Percentiles rank a stretch among this genome's conserved stretches.
phyloP scores from a whole-genome alignment of 106 monocot species.

The Hemerocallis citrina region DNA sequence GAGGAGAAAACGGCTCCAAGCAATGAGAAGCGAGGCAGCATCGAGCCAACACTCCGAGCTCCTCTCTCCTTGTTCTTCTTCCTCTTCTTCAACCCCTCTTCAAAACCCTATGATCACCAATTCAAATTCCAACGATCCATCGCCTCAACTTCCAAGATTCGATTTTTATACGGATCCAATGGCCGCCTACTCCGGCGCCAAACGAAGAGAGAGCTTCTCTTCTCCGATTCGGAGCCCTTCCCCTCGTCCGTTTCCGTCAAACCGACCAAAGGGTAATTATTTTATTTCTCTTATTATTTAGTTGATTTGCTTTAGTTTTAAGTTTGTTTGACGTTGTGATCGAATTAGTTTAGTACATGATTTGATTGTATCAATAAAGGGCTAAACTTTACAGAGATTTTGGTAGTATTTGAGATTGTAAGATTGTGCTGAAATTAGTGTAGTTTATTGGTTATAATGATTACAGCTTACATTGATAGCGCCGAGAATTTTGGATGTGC shows the following conservation, averaged over 20 bases:
- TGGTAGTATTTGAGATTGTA: too few species aligned
- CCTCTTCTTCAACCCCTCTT: not conserved
- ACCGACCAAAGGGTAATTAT: conserved; percentile 8
- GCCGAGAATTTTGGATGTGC: too few species aligned
- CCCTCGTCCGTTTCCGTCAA: not conserved
- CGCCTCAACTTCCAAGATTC: conserved; percentile 20
- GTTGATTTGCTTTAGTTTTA: not conserved
- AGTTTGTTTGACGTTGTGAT: too few species aligned
- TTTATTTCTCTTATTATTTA: not conserved
- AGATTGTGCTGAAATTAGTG: too few species aligned
- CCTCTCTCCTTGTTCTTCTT: not conserved
- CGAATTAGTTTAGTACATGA: too few species aligned
- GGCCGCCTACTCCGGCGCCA: conserved; percentile 26
- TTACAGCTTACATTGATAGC: too few species aligned
- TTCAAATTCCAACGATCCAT: not conserved
- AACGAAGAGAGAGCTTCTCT: conserved; percentile 5
- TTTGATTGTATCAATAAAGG: too few species aligned
- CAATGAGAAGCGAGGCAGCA: too few species aligned
- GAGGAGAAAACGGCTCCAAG: too few species aligned
- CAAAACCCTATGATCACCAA: conserved; percentile 12
- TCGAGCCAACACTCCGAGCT: not conserved
- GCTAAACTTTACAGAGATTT: too few species aligned
- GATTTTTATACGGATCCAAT: conserved; percentile 44
- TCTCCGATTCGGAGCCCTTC: not conserved
- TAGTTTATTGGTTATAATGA: too few species aligned